phyloP scores from a whole-genome alignment of 208 protist genomes.

The Trypanosoma lewisi region DNA sequence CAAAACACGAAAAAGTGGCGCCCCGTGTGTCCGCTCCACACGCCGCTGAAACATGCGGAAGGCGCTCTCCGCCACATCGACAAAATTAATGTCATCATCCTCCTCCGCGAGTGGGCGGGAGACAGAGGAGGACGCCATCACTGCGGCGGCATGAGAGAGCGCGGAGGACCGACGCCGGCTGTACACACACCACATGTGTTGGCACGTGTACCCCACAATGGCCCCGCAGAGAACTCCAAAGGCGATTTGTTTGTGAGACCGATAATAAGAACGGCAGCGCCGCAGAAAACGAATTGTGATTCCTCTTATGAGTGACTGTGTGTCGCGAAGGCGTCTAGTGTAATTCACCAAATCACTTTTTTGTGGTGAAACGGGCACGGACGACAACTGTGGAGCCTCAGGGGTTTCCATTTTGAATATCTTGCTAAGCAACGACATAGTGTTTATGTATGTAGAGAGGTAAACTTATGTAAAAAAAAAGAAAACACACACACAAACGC shows the following conservation, averaged over 20 bases:
- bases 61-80: slow-evolving; percentile 40
- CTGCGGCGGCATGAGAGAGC: not conserved
- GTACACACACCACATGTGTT: not conserved
- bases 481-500: too few species aligned
- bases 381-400: not conserved
- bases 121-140: not conserved
- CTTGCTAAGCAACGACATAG: not conserved
- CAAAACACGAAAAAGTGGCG: slow-evolving; percentile 33
- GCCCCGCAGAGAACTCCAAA: not conserved
- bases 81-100: slow-evolving; percentile 51
- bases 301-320: not conserved
- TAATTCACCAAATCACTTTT: not conserved
- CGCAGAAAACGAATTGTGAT: not conserved
- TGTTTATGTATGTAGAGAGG: not conserved
- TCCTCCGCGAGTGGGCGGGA: slow-evolving; percentile 8
- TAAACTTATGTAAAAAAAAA: too few species aligned
- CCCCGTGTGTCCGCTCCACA: slow-evolving; percentile 36
- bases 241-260: not conserved
- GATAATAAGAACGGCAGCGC: not conserved
- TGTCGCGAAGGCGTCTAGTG: not conserved
- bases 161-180: not conserved
- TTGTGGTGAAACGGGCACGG: not conserved
- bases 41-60: slow-evolving; percentile 41
- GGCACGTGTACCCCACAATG: not conserved
- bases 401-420: not conserved